Evolutionary conservation across 257 asterid species (phyloP).

Genomic region (Solanum rostratum): DNA sequence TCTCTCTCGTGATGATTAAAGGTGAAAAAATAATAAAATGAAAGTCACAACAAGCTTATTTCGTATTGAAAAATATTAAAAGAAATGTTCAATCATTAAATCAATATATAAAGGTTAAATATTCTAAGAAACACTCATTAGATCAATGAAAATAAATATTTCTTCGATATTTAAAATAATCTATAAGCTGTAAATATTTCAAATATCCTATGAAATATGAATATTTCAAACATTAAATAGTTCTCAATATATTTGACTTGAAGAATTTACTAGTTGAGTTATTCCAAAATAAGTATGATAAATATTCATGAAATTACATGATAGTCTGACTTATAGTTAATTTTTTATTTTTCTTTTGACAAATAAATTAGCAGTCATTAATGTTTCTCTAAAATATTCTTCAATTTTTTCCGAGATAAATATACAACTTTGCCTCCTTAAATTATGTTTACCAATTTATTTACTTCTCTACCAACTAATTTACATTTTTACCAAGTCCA

Average conservation of each 20-base stretch:
- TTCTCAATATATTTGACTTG: background rate
- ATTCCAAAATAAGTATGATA: background rate
- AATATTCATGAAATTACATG: background rate
- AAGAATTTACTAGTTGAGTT: background rate
- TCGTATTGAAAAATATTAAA: no score
- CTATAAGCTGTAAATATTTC: background rate
- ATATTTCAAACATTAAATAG: background rate
- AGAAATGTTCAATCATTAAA: background rate
- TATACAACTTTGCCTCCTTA: no score
- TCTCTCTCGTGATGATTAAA: no score
- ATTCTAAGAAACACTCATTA: no score
- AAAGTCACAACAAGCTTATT: no score
- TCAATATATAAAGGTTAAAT: no score
- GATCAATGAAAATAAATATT: background rate
- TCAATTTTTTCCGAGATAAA: background rate
- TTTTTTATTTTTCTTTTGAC: background rate
- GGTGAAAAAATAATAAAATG: no score
- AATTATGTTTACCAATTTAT: no score
- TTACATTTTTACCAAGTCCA: no score
- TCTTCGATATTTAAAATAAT: background rate
- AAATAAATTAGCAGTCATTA: background rate
- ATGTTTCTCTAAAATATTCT: background rate
- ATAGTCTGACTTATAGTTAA: background rate
- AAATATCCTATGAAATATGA: background rate
- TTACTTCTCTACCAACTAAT: no score